Conservation (phyloP, 192 early-diverging fungal species). For the Entomortierella lignicola region DNA sequence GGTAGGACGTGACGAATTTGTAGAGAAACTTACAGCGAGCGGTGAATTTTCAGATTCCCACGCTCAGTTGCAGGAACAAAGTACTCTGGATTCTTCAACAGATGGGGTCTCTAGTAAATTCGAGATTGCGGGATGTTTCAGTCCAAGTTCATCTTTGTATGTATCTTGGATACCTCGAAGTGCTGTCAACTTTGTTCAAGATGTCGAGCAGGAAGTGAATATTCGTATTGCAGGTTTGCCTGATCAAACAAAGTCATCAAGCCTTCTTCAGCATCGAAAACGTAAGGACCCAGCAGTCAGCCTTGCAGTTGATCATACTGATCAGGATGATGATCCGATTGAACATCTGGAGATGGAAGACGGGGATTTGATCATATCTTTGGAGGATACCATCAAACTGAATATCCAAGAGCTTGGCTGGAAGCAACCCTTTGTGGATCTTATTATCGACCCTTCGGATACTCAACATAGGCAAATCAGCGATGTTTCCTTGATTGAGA, state of each 20-base stretch:
- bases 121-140: conserved; percentile 42
- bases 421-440: conserved; percentile 44
- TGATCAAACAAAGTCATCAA: conserved; percentile 36
- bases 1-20: conserved; percentile 24
- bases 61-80: background rate
- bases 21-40: conserved; percentile 3
- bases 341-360: conserved; percentile 50
- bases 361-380: conserved; percentile 30
- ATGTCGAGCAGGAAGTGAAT: conserved; percentile 38
- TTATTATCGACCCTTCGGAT: conserved; percentile 5
- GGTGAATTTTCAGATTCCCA: background rate
- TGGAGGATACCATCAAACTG: conserved; percentile 6
- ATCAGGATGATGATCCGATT: conserved; percentile 12
- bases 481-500: conserved; percentile 21
- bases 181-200: conserved; percentile 19
- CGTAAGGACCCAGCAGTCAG: conserved; percentile 47
- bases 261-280: conserved; percentile 31
- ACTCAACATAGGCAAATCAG: conserved; percentile 1
- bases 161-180: conserved; percentile 37
- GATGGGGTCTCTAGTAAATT: background rate
- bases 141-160: conserved; percentile 35
- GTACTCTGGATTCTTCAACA: background rate
- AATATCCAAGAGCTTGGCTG: conserved; percentile 33
- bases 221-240: conserved; percentile 33
- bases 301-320: conserved; percentile 3